phyloP scores from a whole-genome alignment of 345 rosid species.

The Brassica juncea region DNA sequence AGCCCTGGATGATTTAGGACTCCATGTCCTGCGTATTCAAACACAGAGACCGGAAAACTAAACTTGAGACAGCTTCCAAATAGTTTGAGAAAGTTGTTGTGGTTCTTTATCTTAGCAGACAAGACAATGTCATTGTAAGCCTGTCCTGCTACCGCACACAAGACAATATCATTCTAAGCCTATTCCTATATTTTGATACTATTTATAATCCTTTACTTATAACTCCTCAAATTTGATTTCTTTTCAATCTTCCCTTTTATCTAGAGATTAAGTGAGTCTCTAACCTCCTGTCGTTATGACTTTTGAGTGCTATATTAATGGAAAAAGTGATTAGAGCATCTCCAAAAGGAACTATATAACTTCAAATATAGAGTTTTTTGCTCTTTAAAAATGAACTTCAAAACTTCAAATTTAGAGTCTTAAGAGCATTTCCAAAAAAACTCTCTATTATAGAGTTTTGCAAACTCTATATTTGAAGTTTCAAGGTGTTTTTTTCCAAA shows the following conservation, averaged over 20 bases:
- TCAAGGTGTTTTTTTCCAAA: no score
- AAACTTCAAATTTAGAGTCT: no score
- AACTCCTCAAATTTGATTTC: not conserved
- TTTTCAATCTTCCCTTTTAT: not conserved
- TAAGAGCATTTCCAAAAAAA: no score
- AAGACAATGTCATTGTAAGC: conserved; percentile 19
- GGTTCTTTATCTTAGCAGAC: conserved; percentile 20
- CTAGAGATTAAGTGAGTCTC: not conserved
- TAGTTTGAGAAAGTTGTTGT: conserved; percentile 20
- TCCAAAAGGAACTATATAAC: no score
- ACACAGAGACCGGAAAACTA: conserved; percentile 6
- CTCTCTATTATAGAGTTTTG: no score
- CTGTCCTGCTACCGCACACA: not conserved
- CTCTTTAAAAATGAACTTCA: no score
- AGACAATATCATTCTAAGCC: conserved; percentile 17
- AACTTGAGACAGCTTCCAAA: conserved; percentile 21
- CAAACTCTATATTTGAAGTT: no score
- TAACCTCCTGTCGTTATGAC: not conserved
- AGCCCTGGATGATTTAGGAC: not conserved
- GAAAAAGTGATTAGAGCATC: no score
- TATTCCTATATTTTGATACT: no score
- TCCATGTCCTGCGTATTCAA: conserved; percentile 5
- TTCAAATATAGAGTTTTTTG: no score
- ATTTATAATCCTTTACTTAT: not conserved
- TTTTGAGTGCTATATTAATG: not conserved